Percentiles rank a stretch among this genome's conserved stretches.
These are phyloP conservation scores for Pterocarpus macrocarpus DNA, from an alignment of 306 rosid species.

Conservation along the genomic window DNA sequence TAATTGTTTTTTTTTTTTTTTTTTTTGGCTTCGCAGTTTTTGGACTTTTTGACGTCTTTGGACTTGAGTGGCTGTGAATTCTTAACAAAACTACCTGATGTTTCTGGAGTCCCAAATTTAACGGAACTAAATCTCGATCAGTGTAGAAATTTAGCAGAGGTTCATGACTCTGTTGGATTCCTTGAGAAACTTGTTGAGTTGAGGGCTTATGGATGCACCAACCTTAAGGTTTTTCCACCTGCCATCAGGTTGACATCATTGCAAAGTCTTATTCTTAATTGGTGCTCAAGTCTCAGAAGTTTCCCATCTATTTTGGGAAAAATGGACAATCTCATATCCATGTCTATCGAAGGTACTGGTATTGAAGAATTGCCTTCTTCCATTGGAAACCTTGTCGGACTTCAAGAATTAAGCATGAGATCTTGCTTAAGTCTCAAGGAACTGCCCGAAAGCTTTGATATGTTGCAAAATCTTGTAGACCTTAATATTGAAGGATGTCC, in stretches of 20 bases:
- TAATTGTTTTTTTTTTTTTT: too few species aligned
- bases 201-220: too few species aligned
- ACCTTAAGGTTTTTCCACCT: too few species aligned
- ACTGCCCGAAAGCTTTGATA: slow-evolving; percentile 45
- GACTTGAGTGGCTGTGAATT: slow-evolving; percentile 46
- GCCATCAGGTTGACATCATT: too few species aligned
- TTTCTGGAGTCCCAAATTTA: slow-evolving; percentile 49
- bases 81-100: slow-evolving; percentile 48
- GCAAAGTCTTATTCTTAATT: too few species aligned
- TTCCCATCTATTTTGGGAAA: too few species aligned
- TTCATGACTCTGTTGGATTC: slow-evolving; percentile 37
- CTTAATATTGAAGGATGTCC: slow-evolving; percentile 58
- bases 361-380: slow-evolving; percentile 55
- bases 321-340: slow-evolving; percentile 43
- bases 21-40: slow-evolving; percentile 41
- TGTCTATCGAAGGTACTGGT: slow-evolving; percentile 50
- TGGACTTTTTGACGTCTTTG: slow-evolving; percentile 45
- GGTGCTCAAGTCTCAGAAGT: too few species aligned
- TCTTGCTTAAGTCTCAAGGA: slow-evolving; percentile 57
- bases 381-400: slow-evolving; percentile 53
- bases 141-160: too few species aligned
- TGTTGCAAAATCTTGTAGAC: slow-evolving; percentile 50
- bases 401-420: slow-evolving; percentile 50
- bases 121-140: slow-evolving; percentile 39
- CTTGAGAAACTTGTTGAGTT: too few species aligned